Evolutionary conservation across 1,284 basidiomycete species (phyloP).

Genomic region (Papiliotrema laurentii): DNA sequence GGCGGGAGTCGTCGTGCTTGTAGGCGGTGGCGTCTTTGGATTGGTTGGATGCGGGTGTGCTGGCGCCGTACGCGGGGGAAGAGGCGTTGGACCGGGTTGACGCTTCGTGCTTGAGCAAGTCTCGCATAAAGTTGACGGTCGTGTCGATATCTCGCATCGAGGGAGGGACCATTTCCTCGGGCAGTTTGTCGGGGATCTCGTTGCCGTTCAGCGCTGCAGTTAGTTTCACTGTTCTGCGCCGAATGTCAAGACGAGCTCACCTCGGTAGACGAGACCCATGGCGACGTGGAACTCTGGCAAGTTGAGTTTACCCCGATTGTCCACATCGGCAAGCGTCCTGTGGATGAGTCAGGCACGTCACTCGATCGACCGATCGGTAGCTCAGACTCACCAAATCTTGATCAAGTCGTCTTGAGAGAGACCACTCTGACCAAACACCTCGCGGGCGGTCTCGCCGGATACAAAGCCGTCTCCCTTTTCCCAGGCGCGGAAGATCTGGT

Average conservation of each 20-base stretch:
- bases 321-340: slow-evolving; percentile 83
- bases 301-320: slow-evolving; percentile 90
- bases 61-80: slow-evolving; percentile 54
- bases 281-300: slow-evolving; percentile 97
- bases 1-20: slow-evolving; percentile 69
- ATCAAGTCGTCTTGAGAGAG: slow-evolving; percentile 85
- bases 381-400: slow-evolving; percentile 73
- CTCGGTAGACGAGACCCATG: slow-evolving; percentile 95
- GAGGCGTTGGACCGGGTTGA: slow-evolving; percentile 54
- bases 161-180: slow-evolving; percentile 85
- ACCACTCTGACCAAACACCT: slow-evolving; percentile 94
- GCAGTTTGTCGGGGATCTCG: slow-evolving; percentile 78
- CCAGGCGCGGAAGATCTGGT: slow-evolving; percentile 96
- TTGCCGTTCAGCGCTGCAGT: slow-evolving; percentile 80
- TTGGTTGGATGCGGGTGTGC: slow-evolving; percentile 52
- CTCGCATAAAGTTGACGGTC: slow-evolving; percentile 87
- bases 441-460: slow-evolving; percentile 74
- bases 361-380: neutral
- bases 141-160: slow-evolving; percentile 86
- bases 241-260: slow-evolving; percentile 53
- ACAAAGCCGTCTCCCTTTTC: slow-evolving; percentile 79
- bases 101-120: slow-evolving; percentile 84
- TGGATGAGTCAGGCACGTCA: slow-evolving; percentile 4
- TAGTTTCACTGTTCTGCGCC: neutral
- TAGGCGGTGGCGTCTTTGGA: slow-evolving; percentile 89